Evolutionary conservation across 192 early-diverging fungal genomes (phyloP).

Genomic region (Rhizophagus prolifer): DNA sequence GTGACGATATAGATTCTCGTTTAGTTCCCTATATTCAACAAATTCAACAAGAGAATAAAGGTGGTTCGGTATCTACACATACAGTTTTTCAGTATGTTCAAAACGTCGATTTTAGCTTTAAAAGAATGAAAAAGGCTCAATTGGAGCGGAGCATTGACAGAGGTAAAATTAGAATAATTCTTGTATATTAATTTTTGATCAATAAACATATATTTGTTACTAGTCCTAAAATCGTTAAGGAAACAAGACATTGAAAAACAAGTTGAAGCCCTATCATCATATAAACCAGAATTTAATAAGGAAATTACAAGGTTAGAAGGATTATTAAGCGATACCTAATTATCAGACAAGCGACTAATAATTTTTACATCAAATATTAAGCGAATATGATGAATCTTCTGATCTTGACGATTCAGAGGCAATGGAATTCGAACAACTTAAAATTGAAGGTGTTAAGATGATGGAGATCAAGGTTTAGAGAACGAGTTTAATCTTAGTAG

Average conservation of each 20-base stretch:
- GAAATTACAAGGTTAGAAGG: background rate
- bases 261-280: background rate
- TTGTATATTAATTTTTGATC: background rate
- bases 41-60: constrained; percentile 1
- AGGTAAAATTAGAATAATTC: constrained; percentile 16
- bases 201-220: background rate
- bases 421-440: background rate
- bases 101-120: constrained; percentile 33
- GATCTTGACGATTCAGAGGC: constrained; percentile 8
- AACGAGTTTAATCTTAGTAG: background rate
- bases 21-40: background rate
- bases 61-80: background rate
- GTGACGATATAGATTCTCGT: constrained; percentile 16
- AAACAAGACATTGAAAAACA: background rate
- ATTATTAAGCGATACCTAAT: too few relatives aligned
- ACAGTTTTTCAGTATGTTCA: constrained; percentile 39
- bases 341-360: background rate
- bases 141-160: constrained; percentile 38
- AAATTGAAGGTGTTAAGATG: constrained; percentile 13
- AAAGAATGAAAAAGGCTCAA: constrained; percentile 42
- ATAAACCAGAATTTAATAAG: background rate
- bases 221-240: background rate
- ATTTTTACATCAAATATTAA: background rate
- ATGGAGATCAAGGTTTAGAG: constrained; percentile 20
- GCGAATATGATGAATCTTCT: background rate